Conservation (phyloP, 2,329 filamentous ascomycete species). For the Aspergillus costaricaensis region DNA sequence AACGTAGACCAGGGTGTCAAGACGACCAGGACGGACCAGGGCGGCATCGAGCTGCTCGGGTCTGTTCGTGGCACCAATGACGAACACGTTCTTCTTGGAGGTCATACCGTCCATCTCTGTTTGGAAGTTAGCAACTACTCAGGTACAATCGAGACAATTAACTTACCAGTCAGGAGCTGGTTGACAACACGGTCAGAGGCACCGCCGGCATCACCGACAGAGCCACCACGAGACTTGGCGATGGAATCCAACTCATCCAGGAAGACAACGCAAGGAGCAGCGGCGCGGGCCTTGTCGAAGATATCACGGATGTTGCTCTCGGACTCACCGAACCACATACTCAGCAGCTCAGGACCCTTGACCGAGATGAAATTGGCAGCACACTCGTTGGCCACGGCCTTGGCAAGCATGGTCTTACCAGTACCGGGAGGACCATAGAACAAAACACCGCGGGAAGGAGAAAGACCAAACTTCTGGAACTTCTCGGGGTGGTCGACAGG, state of each 20-base stretch:
- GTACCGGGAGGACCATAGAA: conserved; percentile 99
- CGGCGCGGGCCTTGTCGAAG: conserved; percentile 98
- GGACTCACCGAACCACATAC: conserved; percentile 99
- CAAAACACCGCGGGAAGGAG: conserved; percentile 94
- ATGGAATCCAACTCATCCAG: conserved; percentile 98
- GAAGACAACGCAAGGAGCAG: conserved; percentile 98
- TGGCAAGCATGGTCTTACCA: conserved; percentile 99
- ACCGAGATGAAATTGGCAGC: conserved; percentile 99
- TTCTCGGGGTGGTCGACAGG: conserved; percentile 99
- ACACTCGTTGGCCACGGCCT: conserved; percentile 98
- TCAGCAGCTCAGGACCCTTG: conserved; percentile 96
- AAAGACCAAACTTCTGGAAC: conserved; percentile 99
- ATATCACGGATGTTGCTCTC: conserved; percentile 99
- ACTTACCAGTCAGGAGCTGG: conserved; percentile 92
- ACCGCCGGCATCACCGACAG: conserved; percentile 92
- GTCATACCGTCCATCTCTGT: conserved; percentile 99
- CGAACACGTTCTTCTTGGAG: conserved; percentile 99
- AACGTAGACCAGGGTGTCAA: conserved; percentile 97
- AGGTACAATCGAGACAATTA: conserved; percentile 5
- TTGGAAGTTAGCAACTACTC: conserved; percentile 45
- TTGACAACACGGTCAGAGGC: conserved; percentile 99
- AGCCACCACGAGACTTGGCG: conserved; percentile 98
- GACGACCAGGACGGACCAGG: conserved; percentile 95
- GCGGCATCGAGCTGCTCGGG: conserved; percentile 98
- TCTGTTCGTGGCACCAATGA: conserved; percentile 97